A percentile compares a stretch with the other conserved stretches of the same genome.
These are phyloP conservation scores for Obba rivulosa DNA, from an alignment of 768 basidiomycete genomes.

Conservation along the genomic window DNA sequence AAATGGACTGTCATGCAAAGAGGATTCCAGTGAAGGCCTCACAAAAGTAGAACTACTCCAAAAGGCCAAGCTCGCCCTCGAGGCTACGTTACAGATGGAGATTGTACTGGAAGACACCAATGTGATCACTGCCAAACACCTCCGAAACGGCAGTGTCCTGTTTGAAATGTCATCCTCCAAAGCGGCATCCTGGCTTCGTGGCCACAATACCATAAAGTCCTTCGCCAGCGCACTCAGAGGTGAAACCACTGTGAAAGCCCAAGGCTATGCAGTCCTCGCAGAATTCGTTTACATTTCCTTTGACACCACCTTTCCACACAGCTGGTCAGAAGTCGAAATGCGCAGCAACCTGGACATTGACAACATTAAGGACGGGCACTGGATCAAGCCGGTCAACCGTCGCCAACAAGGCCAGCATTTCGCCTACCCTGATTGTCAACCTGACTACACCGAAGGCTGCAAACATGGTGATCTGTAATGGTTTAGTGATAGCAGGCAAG, in stretches of 20 bases:
- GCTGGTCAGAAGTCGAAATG: constrained; percentile 7
- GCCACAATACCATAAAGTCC: not conserved
- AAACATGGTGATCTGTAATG: constrained; percentile 20
- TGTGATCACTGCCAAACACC: not conserved
- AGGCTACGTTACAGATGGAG: not conserved
- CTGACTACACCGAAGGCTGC: constrained; percentile 15
- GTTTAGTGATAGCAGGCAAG: constrained; percentile 14
- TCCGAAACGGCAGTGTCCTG: constrained; percentile 12
- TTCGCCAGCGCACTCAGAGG: not conserved
- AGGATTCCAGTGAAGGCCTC: not conserved
- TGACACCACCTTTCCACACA: not conserved
- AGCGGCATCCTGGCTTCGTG: constrained; percentile 15
- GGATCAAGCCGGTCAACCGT: constrained; percentile 21
- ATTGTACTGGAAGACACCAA: not conserved
- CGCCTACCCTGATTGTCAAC: constrained; percentile 20
- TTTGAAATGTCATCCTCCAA: constrained; percentile 8
- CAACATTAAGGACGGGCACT: constrained; percentile 4
- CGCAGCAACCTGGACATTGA: constrained; percentile 7
- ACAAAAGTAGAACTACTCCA: constrained; percentile 7
- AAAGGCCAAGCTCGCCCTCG: constrained; percentile 17
- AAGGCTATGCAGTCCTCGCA: not conserved
- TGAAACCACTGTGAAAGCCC: not conserved
- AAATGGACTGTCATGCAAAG: not conserved
- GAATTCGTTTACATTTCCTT: constrained; percentile 15
- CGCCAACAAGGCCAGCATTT: constrained; percentile 13